Evolutionary conservation across 805 yeast species (phyloP), one percentile per base, ranked within the genome.

Genomic region (Wickerhamomyces sydowiorum): DNA sequence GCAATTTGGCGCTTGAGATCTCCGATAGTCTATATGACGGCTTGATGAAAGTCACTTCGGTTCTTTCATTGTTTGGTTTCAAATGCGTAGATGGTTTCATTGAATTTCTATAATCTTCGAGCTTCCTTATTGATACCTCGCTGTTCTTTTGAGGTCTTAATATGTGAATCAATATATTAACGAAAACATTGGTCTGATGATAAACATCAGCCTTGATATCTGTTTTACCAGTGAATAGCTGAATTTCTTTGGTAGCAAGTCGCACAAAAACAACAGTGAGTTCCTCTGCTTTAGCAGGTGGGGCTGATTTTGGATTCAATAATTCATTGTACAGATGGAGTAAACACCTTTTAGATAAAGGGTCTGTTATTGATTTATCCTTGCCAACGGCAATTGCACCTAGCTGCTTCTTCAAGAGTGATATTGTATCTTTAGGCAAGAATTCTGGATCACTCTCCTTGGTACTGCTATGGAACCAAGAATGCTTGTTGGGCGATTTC

Each of bases 311-410:
- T 65, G 64, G 22, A 50, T 60, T 4, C 29, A 81, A 62, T 23
- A 79, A 51, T 36, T 78, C 82, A 42, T 79, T 80, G 57, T 84
- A 83, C 43, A 82, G 70, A 21, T 85, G 73, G 21, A 84, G 59
- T 36, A 82, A 66, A 39, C 81, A 72, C 28, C 84, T 64, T 46
- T 85, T 67, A 12, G 82, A 70, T 42, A 72, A 61, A 5, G 73
- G 78, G 39, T 75, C 78, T 32, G 65, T 53, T 21, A 56, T 42
- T 9, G 58, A 44, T 14, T 54, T 60, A 30, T 51, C 56, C 43
- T 65, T 58, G 22, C 70, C 67, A 64, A 77, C 64, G 19, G 82
- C 76, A 2, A 80, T 66, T 15, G 59, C 49, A 40, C 68, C 64
- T 40, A 79, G 62, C 23, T 62, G 57, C 5, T 54, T 56, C 53